phyloP scores from a whole-genome alignment of 345 rosid genomes.

The Aethionema arabicum region DNA sequence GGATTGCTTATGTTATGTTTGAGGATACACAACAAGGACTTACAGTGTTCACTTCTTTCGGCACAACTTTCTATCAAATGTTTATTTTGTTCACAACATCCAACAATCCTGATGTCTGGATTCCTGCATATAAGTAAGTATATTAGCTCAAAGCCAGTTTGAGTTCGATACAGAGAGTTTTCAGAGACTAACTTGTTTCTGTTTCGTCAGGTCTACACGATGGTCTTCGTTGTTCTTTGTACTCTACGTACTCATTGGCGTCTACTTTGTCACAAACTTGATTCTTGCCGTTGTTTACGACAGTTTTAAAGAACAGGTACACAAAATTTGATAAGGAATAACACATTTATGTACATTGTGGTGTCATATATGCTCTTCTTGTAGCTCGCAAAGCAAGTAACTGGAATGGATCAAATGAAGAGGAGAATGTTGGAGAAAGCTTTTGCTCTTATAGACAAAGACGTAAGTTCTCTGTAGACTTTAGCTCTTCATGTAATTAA shows the following conservation, averaged over 20 bases:
- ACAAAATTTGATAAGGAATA: neutral
- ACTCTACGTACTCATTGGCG: conserved; percentile 80
- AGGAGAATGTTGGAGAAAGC: conserved; percentile 68
- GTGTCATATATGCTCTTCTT: conserved; percentile 21
- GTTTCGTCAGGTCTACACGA: conserved; percentile 70
- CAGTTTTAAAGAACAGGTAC: conserved; percentile 93
- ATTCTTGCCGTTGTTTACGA: conserved; percentile 97
- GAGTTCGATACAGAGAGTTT: conserved; percentile 19
- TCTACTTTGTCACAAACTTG: conserved; percentile 97
- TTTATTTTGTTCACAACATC: conserved; percentile 92
- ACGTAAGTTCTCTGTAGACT: conserved; percentile 39
- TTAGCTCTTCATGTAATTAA: neutral
- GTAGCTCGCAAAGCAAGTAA: conserved; percentile 90
- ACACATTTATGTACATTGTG: neutral
- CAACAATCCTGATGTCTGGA: conserved; percentile 99
- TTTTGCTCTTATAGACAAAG: conserved; percentile 69
- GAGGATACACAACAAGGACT: conserved; percentile 92
- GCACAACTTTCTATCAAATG: conserved; percentile 80
- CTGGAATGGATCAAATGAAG: conserved; percentile 71
- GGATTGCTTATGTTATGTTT: conserved; percentile 95
- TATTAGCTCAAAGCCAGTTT: conserved; percentile 16
- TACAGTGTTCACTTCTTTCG: conserved; percentile 68
- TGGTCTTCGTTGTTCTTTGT: conserved; percentile 81
- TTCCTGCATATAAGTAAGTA: conserved; percentile 96
- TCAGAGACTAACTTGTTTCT: conserved; percentile 25